A percentile compares a stretch with the other conserved stretches of the same genome.
phyloP scores from a whole-genome alignment of 2,329 filamentous ascomycete genomes.

The Claviceps fusiformis region DNA sequence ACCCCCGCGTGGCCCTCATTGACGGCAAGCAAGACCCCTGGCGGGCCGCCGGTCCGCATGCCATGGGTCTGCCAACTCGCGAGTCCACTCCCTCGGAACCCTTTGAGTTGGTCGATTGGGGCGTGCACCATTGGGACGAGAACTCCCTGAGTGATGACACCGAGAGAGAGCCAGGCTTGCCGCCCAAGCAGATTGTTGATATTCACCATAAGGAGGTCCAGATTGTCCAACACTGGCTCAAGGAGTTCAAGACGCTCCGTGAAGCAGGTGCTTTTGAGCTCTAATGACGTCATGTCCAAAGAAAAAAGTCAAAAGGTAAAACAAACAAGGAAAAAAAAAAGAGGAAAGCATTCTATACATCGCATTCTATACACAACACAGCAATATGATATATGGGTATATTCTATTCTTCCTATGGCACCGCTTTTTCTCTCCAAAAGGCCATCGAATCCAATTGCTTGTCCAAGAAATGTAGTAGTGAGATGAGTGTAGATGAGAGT shows the following conservation, averaged over 20 bases:
- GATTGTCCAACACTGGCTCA: slow-evolving; percentile 56
- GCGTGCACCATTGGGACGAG: slow-evolving; percentile 73
- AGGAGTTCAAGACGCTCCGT: slow-evolving; percentile 30
- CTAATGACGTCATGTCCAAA: background rate
- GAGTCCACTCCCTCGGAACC: slow-evolving; percentile 51
- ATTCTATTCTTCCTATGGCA: too few relatives aligned
- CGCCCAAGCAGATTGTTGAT: slow-evolving; percentile 43
- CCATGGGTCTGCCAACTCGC: slow-evolving; percentile 42
- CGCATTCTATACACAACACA: too few relatives aligned
- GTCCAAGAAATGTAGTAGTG: too few relatives aligned
- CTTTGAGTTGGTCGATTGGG: slow-evolving; percentile 58
- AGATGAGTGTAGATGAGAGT: too few relatives aligned
- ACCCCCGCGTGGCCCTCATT: slow-evolving; percentile 60
- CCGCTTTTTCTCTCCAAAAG: too few relatives aligned
- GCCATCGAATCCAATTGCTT: too few relatives aligned
- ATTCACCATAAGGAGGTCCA: slow-evolving; percentile 43
- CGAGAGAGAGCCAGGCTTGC: slow-evolving; percentile 42
- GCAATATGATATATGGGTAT: too few relatives aligned
- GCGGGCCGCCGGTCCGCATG: slow-evolving; percentile 60
- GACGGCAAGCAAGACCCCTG: slow-evolving; percentile 72
- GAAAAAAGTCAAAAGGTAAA: too few relatives aligned
- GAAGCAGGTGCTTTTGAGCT: background rate
- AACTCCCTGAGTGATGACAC: slow-evolving; percentile 42
- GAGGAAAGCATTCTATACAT: too few relatives aligned
- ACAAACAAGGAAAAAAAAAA: background rate